Evolutionary conservation across 108 stramenopile species (phyloP).

Genomic region (Nitzschia sp.): DNA sequence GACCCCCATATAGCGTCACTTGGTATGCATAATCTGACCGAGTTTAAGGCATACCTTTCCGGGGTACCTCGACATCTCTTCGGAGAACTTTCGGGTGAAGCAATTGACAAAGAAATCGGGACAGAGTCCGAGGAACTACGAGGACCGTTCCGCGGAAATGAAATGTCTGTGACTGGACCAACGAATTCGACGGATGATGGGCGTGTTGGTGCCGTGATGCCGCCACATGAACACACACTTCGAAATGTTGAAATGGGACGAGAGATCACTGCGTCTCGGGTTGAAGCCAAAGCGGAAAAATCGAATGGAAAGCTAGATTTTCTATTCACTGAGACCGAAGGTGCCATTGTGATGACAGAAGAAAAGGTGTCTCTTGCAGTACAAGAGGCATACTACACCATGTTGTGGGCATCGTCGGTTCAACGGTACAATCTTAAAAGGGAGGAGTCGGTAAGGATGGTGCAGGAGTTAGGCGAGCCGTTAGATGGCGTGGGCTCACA

Average conservation of each 20-base stretch:
- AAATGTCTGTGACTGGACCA: not conserved
- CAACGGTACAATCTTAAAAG: conserved; percentile 40
- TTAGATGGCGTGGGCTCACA: not conserved
- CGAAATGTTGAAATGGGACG: not conserved
- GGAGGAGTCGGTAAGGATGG: conserved; percentile 9
- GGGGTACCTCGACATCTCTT: not conserved
- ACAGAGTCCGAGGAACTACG: not conserved
- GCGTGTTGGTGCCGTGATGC: not conserved
- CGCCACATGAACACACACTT: not conserved
- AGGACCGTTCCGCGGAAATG: not conserved
- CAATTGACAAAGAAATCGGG: not conserved
- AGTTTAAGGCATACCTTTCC: conserved; percentile 33
- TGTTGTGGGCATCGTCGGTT: conserved; percentile 49
- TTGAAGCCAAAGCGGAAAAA: not conserved
- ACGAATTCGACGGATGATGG: not conserved
- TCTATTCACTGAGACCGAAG: conserved; percentile 37
- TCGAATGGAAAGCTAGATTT: conserved; percentile 43
- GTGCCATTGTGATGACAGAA: conserved; percentile 33
- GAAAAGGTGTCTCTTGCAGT: conserved; percentile 55
- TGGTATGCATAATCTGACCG: conserved; percentile 36
- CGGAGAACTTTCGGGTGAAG: no score
- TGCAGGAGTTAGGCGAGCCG: not conserved
- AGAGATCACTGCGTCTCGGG: not conserved
- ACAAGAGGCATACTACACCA: conserved; percentile 55
- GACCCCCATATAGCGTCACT: conserved; percentile 39